Evolutionary conservation across 176 grass and related monocot species (phyloP), one percentile per base, ranked within the genome.

Genomic region (Avena insularis): DNA sequence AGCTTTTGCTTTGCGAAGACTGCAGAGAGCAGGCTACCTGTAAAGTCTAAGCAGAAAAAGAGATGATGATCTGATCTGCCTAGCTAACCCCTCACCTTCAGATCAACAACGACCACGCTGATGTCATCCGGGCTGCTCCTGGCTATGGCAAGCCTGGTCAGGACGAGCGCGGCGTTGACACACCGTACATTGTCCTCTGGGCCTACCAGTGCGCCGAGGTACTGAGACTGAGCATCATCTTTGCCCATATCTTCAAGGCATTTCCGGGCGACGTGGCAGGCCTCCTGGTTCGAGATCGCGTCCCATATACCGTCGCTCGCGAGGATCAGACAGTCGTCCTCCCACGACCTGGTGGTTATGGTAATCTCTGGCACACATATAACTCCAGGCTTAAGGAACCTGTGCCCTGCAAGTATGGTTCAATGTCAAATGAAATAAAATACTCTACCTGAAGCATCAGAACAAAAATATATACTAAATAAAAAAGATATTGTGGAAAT

Each of bases 231-330:
- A 57, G 55, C 71, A 1, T 38, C 23, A 2, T n/a, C 57, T 1
- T 20, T 45, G 6, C 64, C 61, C 80, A 78, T 23, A 6, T 94
- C 92, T 63, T 86, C 77, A 13, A 97, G 82, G 85, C 79, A 93
- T 0, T 83, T 83, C 19, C 80, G 79, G 9, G 92, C 91, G 3
- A 92, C 85, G 12, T 80, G 43, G 43, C 95, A 92, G 12, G 95
- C 87, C 15, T 66, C 71, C 58, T 90, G 83, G 4, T 98, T 98
- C 0, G 86, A 69, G 6, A 98, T 48, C 5, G 85, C 95, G 31
- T 95, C 95, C 93, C 95, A 98, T 76, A 95, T 79, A 11, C 95
- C 95, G 5, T 98, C 91, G 82, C 89, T 98, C 0, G 95, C 95
- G 2, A 98, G 87, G 78, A 98, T 95, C 51, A 98, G 27, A 66